Evolutionary conservation across 2,329 filamentous ascomycete species (phyloP).

Genomic region (Xylaria digitata): DNA sequence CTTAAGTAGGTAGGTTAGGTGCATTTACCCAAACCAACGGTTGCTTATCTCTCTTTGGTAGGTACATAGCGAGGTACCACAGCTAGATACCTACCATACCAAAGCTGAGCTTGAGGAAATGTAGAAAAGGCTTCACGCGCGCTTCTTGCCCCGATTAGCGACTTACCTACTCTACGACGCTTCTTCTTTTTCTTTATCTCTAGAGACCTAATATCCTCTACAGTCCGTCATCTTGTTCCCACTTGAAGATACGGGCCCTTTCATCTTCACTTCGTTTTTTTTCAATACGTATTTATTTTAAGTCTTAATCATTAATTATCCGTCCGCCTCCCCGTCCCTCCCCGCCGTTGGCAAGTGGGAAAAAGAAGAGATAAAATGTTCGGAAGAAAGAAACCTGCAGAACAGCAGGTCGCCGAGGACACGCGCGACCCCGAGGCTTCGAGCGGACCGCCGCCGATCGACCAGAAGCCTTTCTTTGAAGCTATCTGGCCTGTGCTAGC

Average conservation of each 20-base stretch:
- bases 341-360: not conserved
- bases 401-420: conserved; percentile 34
- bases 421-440: conserved; percentile 36
- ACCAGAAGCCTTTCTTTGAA: conserved; percentile 48
- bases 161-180: conserved; percentile 5
- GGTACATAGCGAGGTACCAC: not conserved
- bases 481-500: conserved; percentile 77
- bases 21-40: not conserved
- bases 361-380: conserved; percentile 38
- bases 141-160: not conserved
- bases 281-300: not conserved
- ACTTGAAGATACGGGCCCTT: not conserved
- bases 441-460: conserved; percentile 39
- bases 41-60: conserved; percentile 11
- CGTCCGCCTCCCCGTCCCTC: not conserved
- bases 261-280: not conserved
- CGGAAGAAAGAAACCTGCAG: conserved; percentile 41
- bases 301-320: conserved; percentile 14
- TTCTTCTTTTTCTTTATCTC: not conserved
- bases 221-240: too few species aligned
- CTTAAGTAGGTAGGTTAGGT: conserved; percentile 11
- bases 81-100: not conserved
- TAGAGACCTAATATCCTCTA: not conserved
- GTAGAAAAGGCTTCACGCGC: not conserved
- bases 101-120: too few species aligned